Conservation (phyloP, 2,329 filamentous ascomycete genomes). For the Aureobasidium sp. region DNA sequence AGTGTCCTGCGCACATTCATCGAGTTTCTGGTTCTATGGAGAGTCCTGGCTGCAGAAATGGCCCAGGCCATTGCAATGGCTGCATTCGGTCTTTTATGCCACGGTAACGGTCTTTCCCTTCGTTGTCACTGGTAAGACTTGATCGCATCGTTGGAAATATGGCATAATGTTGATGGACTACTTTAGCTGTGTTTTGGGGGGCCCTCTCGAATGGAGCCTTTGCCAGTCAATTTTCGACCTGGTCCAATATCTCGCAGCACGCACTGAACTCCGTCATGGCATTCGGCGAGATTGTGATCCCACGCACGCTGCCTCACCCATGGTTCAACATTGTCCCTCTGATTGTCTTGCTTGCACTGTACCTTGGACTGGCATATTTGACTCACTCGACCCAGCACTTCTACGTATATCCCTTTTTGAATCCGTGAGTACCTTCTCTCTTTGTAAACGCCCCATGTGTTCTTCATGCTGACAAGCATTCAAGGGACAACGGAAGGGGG, state of each 20-base stretch:
- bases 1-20: conserved; percentile 60
- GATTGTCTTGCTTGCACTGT: conserved; percentile 62
- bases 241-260: conserved; percentile 66
- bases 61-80: conserved; percentile 31
- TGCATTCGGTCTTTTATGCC: conserved; percentile 37
- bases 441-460: not conserved
- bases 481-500: conserved; percentile 35
- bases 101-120: conserved; percentile 38
- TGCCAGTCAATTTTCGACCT: conserved; percentile 30
- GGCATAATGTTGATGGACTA: not conserved
- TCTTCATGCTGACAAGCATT: conserved; percentile 8
- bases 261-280: conserved; percentile 66
- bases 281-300: conserved; percentile 65
- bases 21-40: conserved; percentile 48
- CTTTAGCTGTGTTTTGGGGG: conserved; percentile 38
- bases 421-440: conserved; percentile 39
- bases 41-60: conserved; percentile 34
- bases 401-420: conserved; percentile 74
- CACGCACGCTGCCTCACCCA: conserved; percentile 56
- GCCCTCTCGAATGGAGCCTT: conserved; percentile 33
- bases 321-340: conserved; percentile 62
- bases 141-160: conserved; percentile 6
- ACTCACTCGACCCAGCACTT: conserved; percentile 62
- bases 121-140: conserved; percentile 37
- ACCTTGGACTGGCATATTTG: conserved; percentile 67